Evolutionary conservation across 352 stramenopile species (phyloP), one percentile per base, ranked within the genome.

Genomic region (Bremia lactucae): DNA sequence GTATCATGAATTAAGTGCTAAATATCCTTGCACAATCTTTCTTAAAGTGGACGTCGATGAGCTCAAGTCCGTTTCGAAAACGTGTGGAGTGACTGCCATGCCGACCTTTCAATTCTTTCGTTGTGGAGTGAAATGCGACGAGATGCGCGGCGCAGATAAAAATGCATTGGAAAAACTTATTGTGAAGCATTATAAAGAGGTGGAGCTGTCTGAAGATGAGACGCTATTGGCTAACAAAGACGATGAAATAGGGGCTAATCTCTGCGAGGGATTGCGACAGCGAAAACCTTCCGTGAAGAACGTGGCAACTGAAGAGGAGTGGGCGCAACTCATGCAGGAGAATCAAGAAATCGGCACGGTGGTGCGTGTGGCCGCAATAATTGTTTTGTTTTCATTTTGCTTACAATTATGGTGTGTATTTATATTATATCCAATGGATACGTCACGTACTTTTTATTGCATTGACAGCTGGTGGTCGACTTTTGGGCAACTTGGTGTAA

Each of bases 61-160:
- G 42, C 61, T 88, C 26, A 74, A 80, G 54, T 38, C 71, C 9
- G 28, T 62, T 33, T 51, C 46, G 9, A 29, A 55, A 19, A 50
- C 48, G 7, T 88, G 74, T 53, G 84, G 77, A 18, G 85, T 97
- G 55, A 71, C 55, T 9, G 81, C 87, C 26, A 97, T 97, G 88
- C 92, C 92, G 5, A 97, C 92, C n/a, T 97, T 97, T 63, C 84
- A 97, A 46, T 89, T 97, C 53, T 97, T 83, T 59, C 91, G 94
- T 55, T 78, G 77, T 37, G 85, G 84, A 31, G 67, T 56, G 21
- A 95, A 90, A 61, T 82, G 89, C 21, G 81, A 95, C 42, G 83
- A 96, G 55, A 52, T 96, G 36, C 67, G 70, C 4, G 90, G 90
- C 6, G 90, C 90, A 7, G 73, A 95, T 52, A 72, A 67, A 34